A percentile compares a stretch with the other conserved stretches of the same genome.
phyloP scores from a whole-genome alignment of 805 yeast genomes.

The Candida nanaspora region DNA sequence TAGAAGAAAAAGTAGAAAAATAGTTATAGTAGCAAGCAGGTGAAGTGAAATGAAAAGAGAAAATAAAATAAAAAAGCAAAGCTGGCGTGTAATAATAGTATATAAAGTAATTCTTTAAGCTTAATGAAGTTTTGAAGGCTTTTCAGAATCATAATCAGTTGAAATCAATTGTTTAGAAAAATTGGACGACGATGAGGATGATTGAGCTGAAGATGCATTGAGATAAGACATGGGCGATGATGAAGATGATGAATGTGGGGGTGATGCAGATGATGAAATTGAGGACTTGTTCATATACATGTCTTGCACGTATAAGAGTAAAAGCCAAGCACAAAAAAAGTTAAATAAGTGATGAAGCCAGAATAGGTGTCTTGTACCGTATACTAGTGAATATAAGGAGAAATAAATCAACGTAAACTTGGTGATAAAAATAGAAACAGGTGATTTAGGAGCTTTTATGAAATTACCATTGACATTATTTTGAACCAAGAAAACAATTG shows the following conservation, averaged over 20 bases:
- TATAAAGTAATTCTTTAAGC: too few species aligned
- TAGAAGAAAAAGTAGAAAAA: not conserved
- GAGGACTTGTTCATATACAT: slow-evolving; percentile 7
- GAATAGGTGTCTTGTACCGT: slow-evolving; percentile 76
- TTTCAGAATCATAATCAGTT: slow-evolving; percentile 8
- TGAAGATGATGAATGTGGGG: too few species aligned
- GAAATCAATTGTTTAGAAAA: too few species aligned
- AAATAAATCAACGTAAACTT: slow-evolving; percentile 40
- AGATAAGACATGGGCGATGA: too few species aligned
- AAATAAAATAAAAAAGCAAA: not conserved
- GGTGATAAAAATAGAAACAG: slow-evolving; percentile 25
- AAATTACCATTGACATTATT: slow-evolving; percentile 41
- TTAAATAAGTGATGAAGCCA: slow-evolving; percentile 79
- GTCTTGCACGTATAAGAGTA: slow-evolving; percentile 19
- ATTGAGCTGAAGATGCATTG: too few species aligned
- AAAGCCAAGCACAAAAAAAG: slow-evolving; percentile 48
- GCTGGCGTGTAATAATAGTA: too few species aligned
- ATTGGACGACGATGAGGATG: too few species aligned
- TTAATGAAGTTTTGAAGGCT: slow-evolving; percentile 12
- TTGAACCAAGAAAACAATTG: slow-evolving; percentile 57
- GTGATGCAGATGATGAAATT: not conserved
- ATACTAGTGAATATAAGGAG: slow-evolving; percentile 54
- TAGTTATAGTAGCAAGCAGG: not conserved
- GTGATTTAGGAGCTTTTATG: slow-evolving; percentile 30
- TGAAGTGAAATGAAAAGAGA: not conserved